Conservation (phyloP, 306 rosid genomes). For the Oxytropis ochrocephala region DNA sequence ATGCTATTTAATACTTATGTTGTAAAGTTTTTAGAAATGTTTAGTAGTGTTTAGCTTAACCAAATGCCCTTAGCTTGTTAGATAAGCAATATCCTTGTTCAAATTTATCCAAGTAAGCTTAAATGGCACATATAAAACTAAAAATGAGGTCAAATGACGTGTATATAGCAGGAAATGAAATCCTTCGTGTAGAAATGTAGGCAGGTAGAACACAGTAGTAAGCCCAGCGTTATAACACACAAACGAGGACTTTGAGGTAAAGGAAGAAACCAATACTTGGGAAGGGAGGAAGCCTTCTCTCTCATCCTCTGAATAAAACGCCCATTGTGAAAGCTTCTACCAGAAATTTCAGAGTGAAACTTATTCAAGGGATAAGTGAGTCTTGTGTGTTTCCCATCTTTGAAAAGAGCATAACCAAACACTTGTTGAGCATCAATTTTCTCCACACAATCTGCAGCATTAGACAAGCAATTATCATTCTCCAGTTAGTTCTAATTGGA, state of each 20-base stretch:
- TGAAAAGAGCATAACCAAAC: slow-evolving; percentile 87
- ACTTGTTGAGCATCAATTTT: slow-evolving; percentile 83
- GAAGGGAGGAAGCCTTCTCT: slow-evolving; percentile 71
- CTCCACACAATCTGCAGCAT: slow-evolving; percentile 71
- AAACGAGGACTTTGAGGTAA: background rate
- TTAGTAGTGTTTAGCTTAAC: background rate
- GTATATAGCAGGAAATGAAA: background rate
- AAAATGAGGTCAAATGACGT: background rate
- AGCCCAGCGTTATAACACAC: background rate
- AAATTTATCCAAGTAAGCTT: background rate
- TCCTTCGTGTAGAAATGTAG: background rate
- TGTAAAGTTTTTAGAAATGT: background rate
- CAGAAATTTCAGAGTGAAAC: slow-evolving; percentile 75
- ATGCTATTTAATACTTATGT: background rate
- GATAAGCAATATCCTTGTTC: background rate
- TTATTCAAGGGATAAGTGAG: slow-evolving; percentile 88
- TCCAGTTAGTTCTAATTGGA: background rate
- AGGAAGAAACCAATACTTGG: slow-evolving; percentile 48
- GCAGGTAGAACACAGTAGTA: background rate
- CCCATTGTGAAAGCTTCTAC: slow-evolving; percentile 96
- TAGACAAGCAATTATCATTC: slow-evolving; percentile 12
- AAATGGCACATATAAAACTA: background rate
- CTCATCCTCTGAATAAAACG: slow-evolving; percentile 96
- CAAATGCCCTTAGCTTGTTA: background rate
- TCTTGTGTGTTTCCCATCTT: slow-evolving; percentile 77